Evolutionary conservation across 176 grass and related monocot genomes (phyloP).

Genomic region (Oryza glumipatula): DNA sequence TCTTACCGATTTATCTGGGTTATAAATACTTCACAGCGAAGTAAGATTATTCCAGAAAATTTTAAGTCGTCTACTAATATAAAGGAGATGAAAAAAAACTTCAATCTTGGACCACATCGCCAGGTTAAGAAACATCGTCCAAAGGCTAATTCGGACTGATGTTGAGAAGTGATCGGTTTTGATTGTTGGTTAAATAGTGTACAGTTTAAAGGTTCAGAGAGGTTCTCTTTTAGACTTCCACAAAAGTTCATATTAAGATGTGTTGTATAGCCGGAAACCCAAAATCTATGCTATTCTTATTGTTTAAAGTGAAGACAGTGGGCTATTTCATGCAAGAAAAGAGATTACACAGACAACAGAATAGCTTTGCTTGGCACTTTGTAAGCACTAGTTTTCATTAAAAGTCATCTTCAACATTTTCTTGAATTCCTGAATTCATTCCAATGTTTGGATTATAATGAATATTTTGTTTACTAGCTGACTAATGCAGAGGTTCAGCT

Average conservation of each 20-base stretch:
- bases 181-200: too few relatives aligned
- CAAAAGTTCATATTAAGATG: neutral
- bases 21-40: neutral
- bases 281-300: constrained; percentile 9
- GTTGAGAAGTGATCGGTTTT: neutral
- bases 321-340: constrained; percentile 9
- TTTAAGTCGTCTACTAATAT: neutral
- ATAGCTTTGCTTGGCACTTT: neutral
- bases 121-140: neutral
- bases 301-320: constrained; percentile 13
- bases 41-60: neutral
- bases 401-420: neutral
- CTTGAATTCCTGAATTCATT: constrained; percentile 22
- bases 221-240: neutral
- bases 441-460: neutral
- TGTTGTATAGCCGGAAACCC: neutral
- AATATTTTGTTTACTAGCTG: constrained; percentile 28
- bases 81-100: neutral
- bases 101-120: neutral
- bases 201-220: neutral
- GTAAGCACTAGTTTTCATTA: neutral
- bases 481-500: constrained; percentile 23
- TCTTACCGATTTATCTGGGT: neutral
- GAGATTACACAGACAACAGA: neutral
- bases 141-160: neutral